A percentile compares a stretch with the other conserved stretches of the same genome.
Conservation (phyloP, 768 basidiomycete genomes). For the Leucocoprinus sp. region DNA sequence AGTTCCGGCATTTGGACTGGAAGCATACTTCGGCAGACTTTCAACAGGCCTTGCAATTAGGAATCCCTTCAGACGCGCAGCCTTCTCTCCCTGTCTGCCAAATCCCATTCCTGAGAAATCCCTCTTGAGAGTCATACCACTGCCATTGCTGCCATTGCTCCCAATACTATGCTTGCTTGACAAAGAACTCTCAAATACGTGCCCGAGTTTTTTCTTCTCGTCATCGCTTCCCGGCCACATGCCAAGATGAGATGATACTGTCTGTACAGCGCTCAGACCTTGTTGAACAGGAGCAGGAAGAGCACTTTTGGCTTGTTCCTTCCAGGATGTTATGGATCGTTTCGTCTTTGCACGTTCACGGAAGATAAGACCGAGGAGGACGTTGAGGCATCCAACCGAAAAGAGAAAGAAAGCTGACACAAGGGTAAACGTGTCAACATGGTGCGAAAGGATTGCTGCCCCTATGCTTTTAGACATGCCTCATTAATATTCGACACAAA, state of each 20-base stretch:
- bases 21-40: constrained; percentile 18
- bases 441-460: constrained; percentile 64
- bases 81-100: constrained; percentile 75
- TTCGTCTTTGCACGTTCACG: constrained; percentile 55
- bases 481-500: neutral
- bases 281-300: constrained; percentile 36
- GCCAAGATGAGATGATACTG: constrained; percentile 4
- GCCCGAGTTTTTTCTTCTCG: constrained; percentile 11
- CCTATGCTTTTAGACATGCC: constrained; percentile 48
- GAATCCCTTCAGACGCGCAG: constrained; percentile 57
- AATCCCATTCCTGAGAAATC: constrained; percentile 40
- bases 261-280: constrained; percentile 15
- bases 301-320: constrained; percentile 45
- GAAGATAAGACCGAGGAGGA: constrained; percentile 75
- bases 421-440: constrained; percentile 77
- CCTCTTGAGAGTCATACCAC: constrained; percentile 28
- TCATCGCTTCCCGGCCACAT: neutral
- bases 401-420: constrained; percentile 85
- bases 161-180: constrained; percentile 11
- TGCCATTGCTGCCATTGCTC: constrained; percentile 16
- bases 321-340: constrained; percentile 63
- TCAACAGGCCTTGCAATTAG: constrained; percentile 24
- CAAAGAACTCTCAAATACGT: constrained; percentile 3
- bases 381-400: constrained; percentile 75
- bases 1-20: neutral